Conservation (phyloP, 345 rosid species). For the Sonneratia alba region DNA sequence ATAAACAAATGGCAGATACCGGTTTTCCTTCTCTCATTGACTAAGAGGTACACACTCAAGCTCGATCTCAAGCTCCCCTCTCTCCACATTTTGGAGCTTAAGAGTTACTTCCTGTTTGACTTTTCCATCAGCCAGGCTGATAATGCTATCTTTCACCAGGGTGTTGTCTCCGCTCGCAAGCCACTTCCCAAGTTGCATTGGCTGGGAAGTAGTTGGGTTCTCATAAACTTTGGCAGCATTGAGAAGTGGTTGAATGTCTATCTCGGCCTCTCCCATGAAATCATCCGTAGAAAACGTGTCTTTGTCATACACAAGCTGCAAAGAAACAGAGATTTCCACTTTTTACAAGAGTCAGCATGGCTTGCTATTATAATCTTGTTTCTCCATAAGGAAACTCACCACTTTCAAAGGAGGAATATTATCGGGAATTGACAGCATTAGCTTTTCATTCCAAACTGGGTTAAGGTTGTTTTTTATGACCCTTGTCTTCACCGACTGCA, state of each 20-base stretch:
- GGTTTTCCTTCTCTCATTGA: conserved; percentile 29
- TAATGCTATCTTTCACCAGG: conserved; percentile 56
- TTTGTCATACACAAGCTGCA: conserved; percentile 82
- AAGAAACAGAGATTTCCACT: background rate
- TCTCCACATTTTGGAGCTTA: conserved; percentile 76
- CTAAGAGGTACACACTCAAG: conserved; percentile 91
- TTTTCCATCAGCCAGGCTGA: conserved; percentile 53
- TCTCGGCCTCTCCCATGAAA: conserved; percentile 97
- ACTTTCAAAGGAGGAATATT: conserved; percentile 80
- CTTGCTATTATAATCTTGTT: background rate
- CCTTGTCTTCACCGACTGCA: conserved; percentile 79
- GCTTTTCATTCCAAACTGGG: conserved; percentile 95
- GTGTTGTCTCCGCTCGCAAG: conserved; percentile 52
- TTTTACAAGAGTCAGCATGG: background rate
- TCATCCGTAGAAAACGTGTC: conserved; percentile 79
- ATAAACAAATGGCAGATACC: background rate
- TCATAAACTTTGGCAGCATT: conserved; percentile 75
- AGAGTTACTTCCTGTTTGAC: conserved; percentile 75
- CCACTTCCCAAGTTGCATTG: conserved; percentile 62
- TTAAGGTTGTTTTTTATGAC: conserved; percentile 93
- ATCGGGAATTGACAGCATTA: conserved; percentile 93
- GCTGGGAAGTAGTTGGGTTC: conserved; percentile 35
- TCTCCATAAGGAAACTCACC: conserved; percentile 30
- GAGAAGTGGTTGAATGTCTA: conserved; percentile 88
- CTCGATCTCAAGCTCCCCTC: conserved; percentile 76